phyloP scores from a whole-genome alignment of 2,329 filamentous ascomycete genomes.

The Mycosphaerelloides madeirae region DNA sequence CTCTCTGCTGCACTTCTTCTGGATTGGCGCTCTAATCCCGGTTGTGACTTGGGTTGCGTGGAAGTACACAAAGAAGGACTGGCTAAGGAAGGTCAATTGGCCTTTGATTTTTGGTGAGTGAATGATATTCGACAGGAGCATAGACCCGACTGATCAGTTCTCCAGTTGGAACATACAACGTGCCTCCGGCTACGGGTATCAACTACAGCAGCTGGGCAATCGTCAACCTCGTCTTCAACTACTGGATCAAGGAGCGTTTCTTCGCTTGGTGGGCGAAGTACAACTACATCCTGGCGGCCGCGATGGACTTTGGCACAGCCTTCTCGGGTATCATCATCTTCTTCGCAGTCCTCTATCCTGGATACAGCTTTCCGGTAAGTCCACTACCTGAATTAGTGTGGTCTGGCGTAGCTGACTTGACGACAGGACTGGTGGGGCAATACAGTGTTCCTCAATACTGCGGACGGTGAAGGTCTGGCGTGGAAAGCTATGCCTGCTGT shows the following conservation, averaged over 20 bases:
- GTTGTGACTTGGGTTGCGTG: slow-evolving; percentile 41
- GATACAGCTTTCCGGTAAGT: slow-evolving; percentile 30
- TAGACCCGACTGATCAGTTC: slow-evolving; percentile 59
- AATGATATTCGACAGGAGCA: too few species aligned
- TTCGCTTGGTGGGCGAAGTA: slow-evolving; percentile 44
- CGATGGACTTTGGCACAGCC: slow-evolving; percentile 34
- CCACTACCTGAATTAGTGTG: too few species aligned
- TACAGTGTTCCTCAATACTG: slow-evolving; percentile 32
- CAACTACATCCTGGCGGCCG: slow-evolving; percentile 36
- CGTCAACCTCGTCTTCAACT: slow-evolving; percentile 25
- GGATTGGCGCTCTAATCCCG: slow-evolving; percentile 44
- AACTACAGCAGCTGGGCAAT: slow-evolving; percentile 82
- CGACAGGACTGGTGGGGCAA: slow-evolving; percentile 34
- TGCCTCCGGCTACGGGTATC: slow-evolving; percentile 69
- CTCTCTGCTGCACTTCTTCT: slow-evolving; percentile 48
- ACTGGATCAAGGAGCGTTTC: slow-evolving; percentile 49
- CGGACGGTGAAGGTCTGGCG: slow-evolving; percentile 36
- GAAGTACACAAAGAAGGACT: slow-evolving; percentile 33
- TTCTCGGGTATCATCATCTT: slow-evolving; percentile 36
- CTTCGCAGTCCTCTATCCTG: slow-evolving; percentile 39
- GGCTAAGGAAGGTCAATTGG: slow-evolving; percentile 25
- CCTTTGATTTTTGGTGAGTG: slow-evolving; percentile 68
- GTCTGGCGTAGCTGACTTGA: too few species aligned
- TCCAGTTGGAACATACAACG: slow-evolving; percentile 46
- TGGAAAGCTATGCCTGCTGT: slow-evolving; percentile 52